Conservation (phyloP, 768 basidiomycete species). For the Termitomyces sp. region DNA sequence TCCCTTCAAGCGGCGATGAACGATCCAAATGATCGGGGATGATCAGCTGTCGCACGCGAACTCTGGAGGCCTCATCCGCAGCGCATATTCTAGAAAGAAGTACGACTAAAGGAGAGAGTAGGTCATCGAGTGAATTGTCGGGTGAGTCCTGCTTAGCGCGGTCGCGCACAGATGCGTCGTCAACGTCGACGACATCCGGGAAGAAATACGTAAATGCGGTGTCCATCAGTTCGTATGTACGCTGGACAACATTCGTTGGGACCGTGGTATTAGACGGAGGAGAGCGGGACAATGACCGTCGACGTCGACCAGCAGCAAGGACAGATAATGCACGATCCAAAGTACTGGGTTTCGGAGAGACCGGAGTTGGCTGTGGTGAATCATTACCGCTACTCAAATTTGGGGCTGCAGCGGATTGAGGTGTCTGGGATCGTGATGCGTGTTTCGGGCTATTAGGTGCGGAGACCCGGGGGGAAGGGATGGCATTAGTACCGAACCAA, state of each 20-base stretch:
- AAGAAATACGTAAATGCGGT: slow-evolving; percentile 55
- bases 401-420: slow-evolving; percentile 21
- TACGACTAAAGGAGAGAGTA: slow-evolving; percentile 69
- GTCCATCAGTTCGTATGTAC: slow-evolving; percentile 66
- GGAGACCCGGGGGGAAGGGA: slow-evolving; percentile 27
- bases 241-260: slow-evolving; percentile 48
- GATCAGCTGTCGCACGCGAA: slow-evolving; percentile 59
- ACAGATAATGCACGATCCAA: slow-evolving; percentile 57
- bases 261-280: slow-evolving; percentile 32
- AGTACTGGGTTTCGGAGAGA: slow-evolving; percentile 34
- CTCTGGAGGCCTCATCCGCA: slow-evolving; percentile 53
- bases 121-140: slow-evolving; percentile 67
- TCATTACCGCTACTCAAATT: slow-evolving; percentile 32
- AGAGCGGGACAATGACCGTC: slow-evolving; percentile 47
- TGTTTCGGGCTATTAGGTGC: slow-evolving; percentile 31
- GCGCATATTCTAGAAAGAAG: slow-evolving; percentile 68
- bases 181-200: slow-evolving; percentile 57
- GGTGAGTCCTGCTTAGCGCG: slow-evolving; percentile 39
- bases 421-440: slow-evolving; percentile 25
- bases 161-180: slow-evolving; percentile 56
- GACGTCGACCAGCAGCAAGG: slow-evolving; percentile 46
- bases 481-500: slow-evolving; percentile 53
- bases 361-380: slow-evolving; percentile 24
- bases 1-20: slow-evolving; percentile 64
- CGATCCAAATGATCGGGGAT: slow-evolving; percentile 81